These are phyloP conservation scores for Podaxis sp. DNA, from an alignment of 768 basidiomycete genomes.

Conservation along the genomic window DNA sequence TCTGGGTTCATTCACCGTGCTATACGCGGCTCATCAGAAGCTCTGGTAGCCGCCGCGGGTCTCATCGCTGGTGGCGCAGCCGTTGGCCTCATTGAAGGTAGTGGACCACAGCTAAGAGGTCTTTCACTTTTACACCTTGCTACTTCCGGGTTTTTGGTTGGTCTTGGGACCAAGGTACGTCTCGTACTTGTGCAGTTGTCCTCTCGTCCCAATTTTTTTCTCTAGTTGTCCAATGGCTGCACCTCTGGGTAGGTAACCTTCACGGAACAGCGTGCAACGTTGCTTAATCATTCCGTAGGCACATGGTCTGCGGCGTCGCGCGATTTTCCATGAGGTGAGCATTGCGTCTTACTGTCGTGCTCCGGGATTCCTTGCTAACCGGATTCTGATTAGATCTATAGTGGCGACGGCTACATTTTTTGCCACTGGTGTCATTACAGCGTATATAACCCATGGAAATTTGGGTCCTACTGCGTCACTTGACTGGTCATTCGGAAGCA, in stretches of 20 bases:
- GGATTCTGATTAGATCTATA: conserved; percentile 41
- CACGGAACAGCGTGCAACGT: background rate
- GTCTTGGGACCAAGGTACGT: conserved; percentile 55
- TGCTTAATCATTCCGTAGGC: conserved; percentile 33
- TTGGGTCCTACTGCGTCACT: conserved; percentile 29
- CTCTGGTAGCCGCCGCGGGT: conserved; percentile 40
- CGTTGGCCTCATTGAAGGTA: conserved; percentile 40
- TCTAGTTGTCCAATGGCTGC: conserved; percentile 59
- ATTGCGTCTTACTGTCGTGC: conserved; percentile 6
- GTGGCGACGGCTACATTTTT: conserved; percentile 56
- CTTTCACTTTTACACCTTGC: conserved; percentile 31
- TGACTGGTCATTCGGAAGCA: conserved; percentile 42
- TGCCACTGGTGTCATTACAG: conserved; percentile 45
- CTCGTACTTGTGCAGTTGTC: background rate
- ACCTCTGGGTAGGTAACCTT: conserved; percentile 53
- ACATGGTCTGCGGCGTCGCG: conserved; percentile 64
- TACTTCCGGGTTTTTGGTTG: conserved; percentile 55
- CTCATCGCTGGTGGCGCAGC: conserved; percentile 49
- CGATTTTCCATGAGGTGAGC: conserved; percentile 54
- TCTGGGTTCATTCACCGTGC: conserved; percentile 61
- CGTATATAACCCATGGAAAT: conserved; percentile 36
- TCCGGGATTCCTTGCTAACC: conserved; percentile 8
- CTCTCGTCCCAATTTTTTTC: conserved; percentile 10
- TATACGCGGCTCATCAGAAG: conserved; percentile 43
- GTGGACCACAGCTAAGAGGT: conserved; percentile 27